phyloP scores from a whole-genome alignment of 1,284 basidiomycete genomes.

The Cutaneotrichosporon sp. region DNA sequence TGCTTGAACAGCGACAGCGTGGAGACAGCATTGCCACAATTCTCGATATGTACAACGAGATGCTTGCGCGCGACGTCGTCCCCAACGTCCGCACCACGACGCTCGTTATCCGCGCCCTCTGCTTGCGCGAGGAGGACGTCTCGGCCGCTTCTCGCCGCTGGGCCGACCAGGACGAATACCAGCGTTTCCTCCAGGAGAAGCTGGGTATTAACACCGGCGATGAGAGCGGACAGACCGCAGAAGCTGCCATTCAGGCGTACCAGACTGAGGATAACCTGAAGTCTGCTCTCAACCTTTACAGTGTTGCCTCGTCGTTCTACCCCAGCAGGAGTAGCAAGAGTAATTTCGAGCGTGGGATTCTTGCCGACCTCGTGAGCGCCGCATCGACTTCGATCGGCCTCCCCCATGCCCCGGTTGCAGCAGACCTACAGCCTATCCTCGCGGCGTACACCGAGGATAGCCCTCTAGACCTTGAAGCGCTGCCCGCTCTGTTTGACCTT shows the following conservation, averaged over 20 bases:
- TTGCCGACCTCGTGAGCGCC: constrained; percentile 4
- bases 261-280: constrained; percentile 62
- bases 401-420: background rate
- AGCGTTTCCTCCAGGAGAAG: constrained; percentile 5
- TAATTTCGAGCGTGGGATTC: background rate
- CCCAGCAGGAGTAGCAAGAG: constrained; percentile 49
- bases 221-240: background rate
- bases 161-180: background rate
- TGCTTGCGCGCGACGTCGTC: constrained; percentile 61
- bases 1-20: constrained; percentile 53
- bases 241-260: constrained; percentile 26
- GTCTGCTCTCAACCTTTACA: constrained; percentile 58
- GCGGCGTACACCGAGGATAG: background rate
- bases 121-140: constrained; percentile 68
- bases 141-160: constrained; percentile 50
- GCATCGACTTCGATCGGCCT: constrained; percentile 5
- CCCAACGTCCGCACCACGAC: constrained; percentile 67
- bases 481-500: background rate
- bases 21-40: constrained; percentile 61
- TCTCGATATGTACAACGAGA: constrained; percentile 68
- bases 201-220: constrained; percentile 1
- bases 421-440: background rate
- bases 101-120: constrained; percentile 64
- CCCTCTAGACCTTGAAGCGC: background rate
- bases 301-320: constrained; percentile 42